Conservation (phyloP, 2,329 filamentous ascomycete genomes). For the Exophiala sp. region DNA sequence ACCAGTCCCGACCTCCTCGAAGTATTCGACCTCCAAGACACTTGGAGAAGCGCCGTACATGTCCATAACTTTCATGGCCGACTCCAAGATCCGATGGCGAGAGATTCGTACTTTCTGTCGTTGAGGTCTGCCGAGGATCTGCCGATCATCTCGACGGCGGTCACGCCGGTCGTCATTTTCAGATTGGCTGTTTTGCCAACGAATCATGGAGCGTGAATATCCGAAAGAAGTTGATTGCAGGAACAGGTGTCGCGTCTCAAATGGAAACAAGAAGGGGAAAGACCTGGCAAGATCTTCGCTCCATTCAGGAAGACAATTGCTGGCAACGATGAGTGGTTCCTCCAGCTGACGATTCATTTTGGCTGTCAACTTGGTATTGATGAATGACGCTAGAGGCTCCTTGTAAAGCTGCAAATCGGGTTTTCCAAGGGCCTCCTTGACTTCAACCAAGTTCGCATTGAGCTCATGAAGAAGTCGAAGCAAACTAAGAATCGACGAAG, state of each 20-base stretch:
- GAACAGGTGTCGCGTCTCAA: constrained; percentile 95
- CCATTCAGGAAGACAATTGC: constrained; percentile 93
- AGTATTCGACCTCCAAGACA: constrained; percentile 95
- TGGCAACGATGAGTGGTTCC: constrained; percentile 93
- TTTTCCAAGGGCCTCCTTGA: constrained; percentile 60
- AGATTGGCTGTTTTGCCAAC: constrained; percentile 90
- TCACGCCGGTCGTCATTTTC: constrained; percentile 77
- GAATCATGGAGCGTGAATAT: constrained; percentile 93
- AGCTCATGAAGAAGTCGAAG: constrained; percentile 88
- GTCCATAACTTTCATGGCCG: constrained; percentile 97
- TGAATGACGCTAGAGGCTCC: constrained; percentile 88
- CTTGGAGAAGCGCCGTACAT: constrained; percentile 96
- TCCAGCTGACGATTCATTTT: constrained; percentile 96
- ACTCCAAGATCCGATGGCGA: constrained; percentile 89
- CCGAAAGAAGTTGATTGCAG: constrained; percentile 97
- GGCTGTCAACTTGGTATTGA: constrained; percentile 96
- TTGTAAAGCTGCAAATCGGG: constrained; percentile 65
- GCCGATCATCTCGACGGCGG: constrained; percentile 79
- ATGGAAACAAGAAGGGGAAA: constrained; percentile 96
- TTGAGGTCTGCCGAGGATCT: constrained; percentile 85
- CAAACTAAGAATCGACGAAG: constrained; percentile 79
- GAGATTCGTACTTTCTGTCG: constrained; percentile 98
- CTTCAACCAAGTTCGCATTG: constrained; percentile 89
- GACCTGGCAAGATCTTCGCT: constrained; percentile 89
- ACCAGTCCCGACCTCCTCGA: constrained; percentile 96